These are phyloP conservation scores for Daldinia sp. DNA, from an alignment of 2,329 filamentous ascomycete genomes.

Conservation along the genomic window DNA sequence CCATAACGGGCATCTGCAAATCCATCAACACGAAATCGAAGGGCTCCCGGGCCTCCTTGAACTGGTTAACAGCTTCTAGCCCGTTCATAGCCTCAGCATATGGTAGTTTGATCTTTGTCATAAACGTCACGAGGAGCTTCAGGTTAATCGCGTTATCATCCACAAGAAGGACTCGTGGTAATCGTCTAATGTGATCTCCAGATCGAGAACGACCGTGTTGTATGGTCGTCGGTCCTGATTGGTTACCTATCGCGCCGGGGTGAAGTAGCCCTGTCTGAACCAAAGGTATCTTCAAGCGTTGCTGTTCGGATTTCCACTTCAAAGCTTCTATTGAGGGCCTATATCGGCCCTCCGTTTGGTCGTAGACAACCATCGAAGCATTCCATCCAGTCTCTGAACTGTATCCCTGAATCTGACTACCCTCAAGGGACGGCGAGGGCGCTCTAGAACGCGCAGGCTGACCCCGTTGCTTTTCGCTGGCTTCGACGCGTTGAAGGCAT, in stretches of 20 bases:
- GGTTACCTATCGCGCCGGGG: neutral
- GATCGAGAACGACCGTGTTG: slow-evolving; percentile 14
- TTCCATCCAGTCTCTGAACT: slow-evolving; percentile 14
- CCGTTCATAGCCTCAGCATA: slow-evolving; percentile 57
- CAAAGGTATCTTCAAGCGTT: slow-evolving; percentile 5
- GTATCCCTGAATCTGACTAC: neutral
- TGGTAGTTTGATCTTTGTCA: slow-evolving; percentile 52
- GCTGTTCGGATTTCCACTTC: slow-evolving; percentile 35
- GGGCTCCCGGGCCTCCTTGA: slow-evolving; percentile 44
- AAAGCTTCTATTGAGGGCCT: slow-evolving; percentile 32
- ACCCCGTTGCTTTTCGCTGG: neutral
- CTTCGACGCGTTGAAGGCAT: slow-evolving; percentile 32
- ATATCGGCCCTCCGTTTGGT: slow-evolving; percentile 11
- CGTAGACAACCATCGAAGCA: slow-evolving; percentile 23
- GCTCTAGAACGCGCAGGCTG: slow-evolving; percentile 1
- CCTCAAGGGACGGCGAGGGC: slow-evolving; percentile 3
- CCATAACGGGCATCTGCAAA: slow-evolving; percentile 64
- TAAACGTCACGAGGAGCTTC: slow-evolving; percentile 53
- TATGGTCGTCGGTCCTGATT: neutral
- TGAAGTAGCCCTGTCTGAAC: neutral
- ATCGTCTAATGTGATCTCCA: slow-evolving; percentile 1
- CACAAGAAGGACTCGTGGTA: slow-evolving; percentile 48
- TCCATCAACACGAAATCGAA: slow-evolving; percentile 56
- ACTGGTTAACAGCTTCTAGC: slow-evolving; percentile 56
- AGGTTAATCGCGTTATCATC: slow-evolving; percentile 56